Base-by-base conservation (phyloP, 2,329 filamentous ascomycete species). In the Periconia sp. region DNA sequence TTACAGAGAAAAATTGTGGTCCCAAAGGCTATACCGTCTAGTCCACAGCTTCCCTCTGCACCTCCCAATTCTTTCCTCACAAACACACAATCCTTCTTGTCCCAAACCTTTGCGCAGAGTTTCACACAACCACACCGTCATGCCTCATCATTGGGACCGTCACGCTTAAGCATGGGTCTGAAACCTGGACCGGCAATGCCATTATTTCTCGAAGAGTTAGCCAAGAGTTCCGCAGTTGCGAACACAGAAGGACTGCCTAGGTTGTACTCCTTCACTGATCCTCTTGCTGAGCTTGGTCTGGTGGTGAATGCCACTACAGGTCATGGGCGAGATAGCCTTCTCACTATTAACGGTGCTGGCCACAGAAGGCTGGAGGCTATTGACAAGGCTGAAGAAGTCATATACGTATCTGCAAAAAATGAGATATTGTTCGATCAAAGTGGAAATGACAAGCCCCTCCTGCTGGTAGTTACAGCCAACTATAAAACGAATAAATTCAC, bases 11-110 rank as follows among this genome's bases (percentile, higher is more conserved):
- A 89, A 69, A 79, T 87, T 41, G 81, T 79, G 77, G 54, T 83
- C 79, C 30, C 79, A 77, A 59, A 67, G 31, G 59, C 64, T 23
- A 44, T 56, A 45, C 55, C 67, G 43, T 53, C 70, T 31, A 75
- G 75, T 42, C 76, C 77, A 10, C 68, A 71, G 33, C 43, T 76
- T 18, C 81, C 81, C 43, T 68, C 70, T 33, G 89, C 86, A 0
- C 91, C 92, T 40, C 89, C 88, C 5, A 94, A 91, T 69, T 95
- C 92, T 0, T 96, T 96, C 90, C 55, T 88, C 86, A 71, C 70
- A 33, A 70, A 62, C 45, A 60, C 60, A 27, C 69, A 70, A 44
- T 71, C 69, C 0, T 72, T 72, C 35, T 50, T 70, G 2, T 87
- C 88, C 9, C 86, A 91, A 64, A 75, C 56, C 81, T 54, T 84